These are phyloP conservation scores for Croton setiger DNA, from an alignment of 441 rosid genomes.

Conservation along the genomic window DNA sequence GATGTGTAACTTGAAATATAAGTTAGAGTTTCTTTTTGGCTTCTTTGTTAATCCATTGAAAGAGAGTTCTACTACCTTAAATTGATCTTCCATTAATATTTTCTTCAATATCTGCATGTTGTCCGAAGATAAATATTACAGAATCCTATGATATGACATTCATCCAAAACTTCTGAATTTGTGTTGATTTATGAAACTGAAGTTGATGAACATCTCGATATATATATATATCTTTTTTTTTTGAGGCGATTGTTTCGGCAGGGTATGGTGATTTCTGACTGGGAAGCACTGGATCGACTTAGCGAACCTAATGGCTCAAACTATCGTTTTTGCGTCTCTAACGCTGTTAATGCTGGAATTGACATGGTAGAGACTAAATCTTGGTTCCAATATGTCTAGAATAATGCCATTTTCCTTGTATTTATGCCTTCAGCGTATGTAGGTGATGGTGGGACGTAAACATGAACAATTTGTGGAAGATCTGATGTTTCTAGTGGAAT, in stretches of 20 bases:
- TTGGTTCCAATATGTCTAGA: background rate
- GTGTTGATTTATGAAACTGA: background rate
- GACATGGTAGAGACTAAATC: conserved; percentile 60
- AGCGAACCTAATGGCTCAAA: conserved; percentile 59
- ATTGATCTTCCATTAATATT: conserved; percentile 2
- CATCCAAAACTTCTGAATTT: background rate
- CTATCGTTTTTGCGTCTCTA: conserved; percentile 52
- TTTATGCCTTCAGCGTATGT: conserved; percentile 23
- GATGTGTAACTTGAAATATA: conserved; percentile 11
- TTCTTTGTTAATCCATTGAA: background rate
- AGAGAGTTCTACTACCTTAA: background rate
- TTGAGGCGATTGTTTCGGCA: conserved; percentile 27
- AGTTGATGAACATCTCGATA: conserved; percentile 7
- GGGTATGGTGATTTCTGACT: conserved; percentile 89
- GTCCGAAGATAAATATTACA: background rate
- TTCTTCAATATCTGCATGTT: background rate
- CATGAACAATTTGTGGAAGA: conserved; percentile 51
- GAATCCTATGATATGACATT: background rate
- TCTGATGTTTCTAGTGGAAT: conserved; percentile 50
- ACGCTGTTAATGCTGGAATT: conserved; percentile 79
- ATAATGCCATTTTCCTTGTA: conserved; percentile 4
- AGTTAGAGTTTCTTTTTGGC: background rate
- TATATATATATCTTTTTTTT: too few relatives aligned
- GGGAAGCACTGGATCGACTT: conserved; percentile 78
- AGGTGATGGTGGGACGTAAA: conserved; percentile 77